Base-by-base conservation (phyloP, 2,329 filamentous ascomycete species). In the Aspergillus sp. region DNA sequence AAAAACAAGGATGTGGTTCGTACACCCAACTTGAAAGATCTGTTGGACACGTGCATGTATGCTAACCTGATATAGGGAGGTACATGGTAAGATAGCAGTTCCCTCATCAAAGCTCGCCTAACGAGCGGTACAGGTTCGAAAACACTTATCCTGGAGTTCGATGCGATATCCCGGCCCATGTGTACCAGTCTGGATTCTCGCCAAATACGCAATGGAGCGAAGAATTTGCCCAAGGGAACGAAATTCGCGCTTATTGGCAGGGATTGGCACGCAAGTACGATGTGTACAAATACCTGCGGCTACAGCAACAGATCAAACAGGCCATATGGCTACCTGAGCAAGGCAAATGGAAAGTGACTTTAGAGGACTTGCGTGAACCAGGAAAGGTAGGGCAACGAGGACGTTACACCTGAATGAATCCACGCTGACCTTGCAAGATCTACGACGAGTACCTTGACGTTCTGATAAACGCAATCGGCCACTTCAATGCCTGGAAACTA, bases 141-240 rank as follows among this genome's bases (percentile, higher is more conserved):
- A 79, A 78, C 49, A 71, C 68, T 3, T 88, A 87, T 56, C 84
- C 84, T 0, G 85, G 84, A 1, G 83, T 87, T 1, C 74, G 83
- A 40, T 89, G 86, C 59, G 85, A 89, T 64, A 82, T 89, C 13
- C 84, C 86, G 0, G 81, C 85, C 0, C 84, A 88, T 64, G 84
- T 86, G 17, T 90, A 90, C 60, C 86, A 89, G 62, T 81, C 81
- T 7, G 84, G 82, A 0, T 89, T 88, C 65, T 76, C 77, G 6
- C 84, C 85, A 1, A 89, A 89, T 51, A 81, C 79, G 0, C 76
- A 87, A 57, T 90, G 87, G 87, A 79, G 78, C 0, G 83, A 88
- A 59, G 78, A 84, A 53, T 90, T 88, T 61, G 81, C 86, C 0
- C 81, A 82, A 35, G 86, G 86, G 0, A 65, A 72, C 3, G 87